A percentile compares a stretch with the other conserved stretches of the same genome.
Conservation (phyloP, 2,329 filamentous ascomycete genomes). For the Dactylellina cionopaga region DNA sequence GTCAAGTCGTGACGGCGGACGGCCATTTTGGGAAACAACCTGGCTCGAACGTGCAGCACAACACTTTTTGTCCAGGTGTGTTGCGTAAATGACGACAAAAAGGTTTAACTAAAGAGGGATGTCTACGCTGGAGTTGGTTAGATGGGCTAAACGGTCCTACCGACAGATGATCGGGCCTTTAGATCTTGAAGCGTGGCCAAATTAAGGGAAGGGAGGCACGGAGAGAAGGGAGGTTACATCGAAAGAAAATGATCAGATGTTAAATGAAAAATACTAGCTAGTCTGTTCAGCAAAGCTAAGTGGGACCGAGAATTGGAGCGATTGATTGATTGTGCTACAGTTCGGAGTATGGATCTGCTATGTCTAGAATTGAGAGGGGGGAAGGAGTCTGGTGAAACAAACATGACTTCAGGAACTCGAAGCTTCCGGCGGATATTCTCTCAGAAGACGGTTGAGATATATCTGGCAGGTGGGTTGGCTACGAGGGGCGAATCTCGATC, state of each 20-base stretch:
- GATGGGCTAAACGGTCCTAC: no score
- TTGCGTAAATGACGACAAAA: no score
- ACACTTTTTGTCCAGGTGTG: no score
- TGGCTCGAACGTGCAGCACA: no score
- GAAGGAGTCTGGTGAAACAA: background rate
- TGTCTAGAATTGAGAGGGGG: background rate
- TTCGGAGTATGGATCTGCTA: background rate
- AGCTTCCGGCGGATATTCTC: background rate
- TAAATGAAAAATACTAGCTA: no score
- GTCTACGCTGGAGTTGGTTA: no score
- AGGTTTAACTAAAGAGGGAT: no score
- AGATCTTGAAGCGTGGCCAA: background rate
- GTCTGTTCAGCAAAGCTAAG: no score
- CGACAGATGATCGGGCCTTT: no score
- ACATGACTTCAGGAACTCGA: background rate
- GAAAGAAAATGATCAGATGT: no score
- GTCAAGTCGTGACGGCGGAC: constrained; percentile 7
- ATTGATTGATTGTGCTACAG: no score
- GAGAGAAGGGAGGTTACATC: constrained; percentile 3
- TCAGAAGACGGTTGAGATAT: background rate
- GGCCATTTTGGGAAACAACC: background rate
- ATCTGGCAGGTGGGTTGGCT: background rate
- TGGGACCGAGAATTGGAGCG: no score
- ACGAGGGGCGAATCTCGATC: background rate
- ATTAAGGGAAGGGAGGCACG: background rate